Base-by-base conservation (phyloP, 768 basidiomycete genomes). In the Cyclocybe cylindracea region DNA sequence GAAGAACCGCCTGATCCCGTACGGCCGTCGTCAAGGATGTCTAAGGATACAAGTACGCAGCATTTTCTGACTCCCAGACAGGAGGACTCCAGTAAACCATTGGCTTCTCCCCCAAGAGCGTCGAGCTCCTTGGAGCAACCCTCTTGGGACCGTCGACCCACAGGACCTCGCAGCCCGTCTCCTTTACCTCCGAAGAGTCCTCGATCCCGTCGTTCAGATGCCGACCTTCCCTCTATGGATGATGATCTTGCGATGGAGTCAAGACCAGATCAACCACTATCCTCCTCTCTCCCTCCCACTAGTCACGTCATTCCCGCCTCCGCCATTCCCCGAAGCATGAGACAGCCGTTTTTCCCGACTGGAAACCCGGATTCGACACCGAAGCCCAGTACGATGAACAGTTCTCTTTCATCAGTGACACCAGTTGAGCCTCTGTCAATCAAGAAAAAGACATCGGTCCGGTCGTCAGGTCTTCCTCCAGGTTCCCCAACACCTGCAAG, bases 371-470 rank as follows among this genome's bases (percentile, higher is more conserved):
- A 87, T 29, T 64, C 73, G 24, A 83, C 79, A 0, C 84, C 86
- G 7, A 84, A 77, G 59, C 62, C 73, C 35, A 45, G 49, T 16
- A 50, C 62, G 53, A 55, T 63, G 33, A 66, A 61, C 36, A 61
- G 66, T 43, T 50, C 62, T 19, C 57, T 75, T 24, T 60, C 71
- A 50, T 68, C 71, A 19, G 68, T 76, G 32, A 75, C 71, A 34
- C 71, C 70, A 19, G 77, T 92, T 16, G 89, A 90, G 61, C 91
- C 91, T 6, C 72, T 94, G 53, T 88, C 86, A 2, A 93, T 94
- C 66, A 91, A 86, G 76, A 92, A 94, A 75, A 91, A 90, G 66
- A 74, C 79, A 5, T 89, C 89, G 6, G 74, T 83, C 24, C 80
- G 84, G 34, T 72, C 69, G 41, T 66, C 71, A 18, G 70, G 75